These are phyloP conservation scores for Pistacia atlantica DNA, from an alignment of 345 rosid species.

Conservation along the genomic window DNA sequence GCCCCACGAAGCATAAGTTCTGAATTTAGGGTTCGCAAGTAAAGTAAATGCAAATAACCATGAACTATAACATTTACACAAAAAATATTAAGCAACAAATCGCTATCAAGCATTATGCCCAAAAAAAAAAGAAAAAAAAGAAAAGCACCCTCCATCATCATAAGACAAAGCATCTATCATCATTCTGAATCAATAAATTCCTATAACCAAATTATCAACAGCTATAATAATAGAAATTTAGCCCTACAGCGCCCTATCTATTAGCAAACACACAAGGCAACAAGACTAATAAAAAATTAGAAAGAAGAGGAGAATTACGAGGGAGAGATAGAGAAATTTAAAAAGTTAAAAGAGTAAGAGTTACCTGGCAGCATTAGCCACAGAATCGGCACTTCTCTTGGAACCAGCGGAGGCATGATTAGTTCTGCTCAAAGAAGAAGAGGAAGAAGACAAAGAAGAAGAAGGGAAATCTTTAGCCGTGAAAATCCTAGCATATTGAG, in stretches of 20 bases:
- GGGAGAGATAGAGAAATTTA: neutral
- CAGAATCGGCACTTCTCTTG: conserved; percentile 74
- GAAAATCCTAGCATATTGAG: conserved; percentile 46
- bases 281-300: too few relatives aligned
- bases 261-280: neutral
- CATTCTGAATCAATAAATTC: neutral
- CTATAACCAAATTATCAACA: too few relatives aligned
- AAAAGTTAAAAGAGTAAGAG: neutral
- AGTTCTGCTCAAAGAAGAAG: conserved; percentile 54
- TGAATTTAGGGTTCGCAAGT: neutral
- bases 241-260: neutral
- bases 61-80: neutral
- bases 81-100: neutral
- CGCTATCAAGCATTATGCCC: too few relatives aligned
- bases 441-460: conserved; percentile 36
- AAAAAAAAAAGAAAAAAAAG: too few relatives aligned
- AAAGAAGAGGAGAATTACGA: neutral
- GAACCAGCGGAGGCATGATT: conserved; percentile 51
- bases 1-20: neutral
- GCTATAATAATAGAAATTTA: neutral
- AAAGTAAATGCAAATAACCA: neutral
- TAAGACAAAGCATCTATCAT: neutral
- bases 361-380: conserved; percentile 58
- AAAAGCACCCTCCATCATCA: neutral
- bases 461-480: conserved; percentile 59